Evolutionary conservation across 768 basidiomycete genomes (phyloP), one percentile per base, ranked within the genome.

Genomic region (Candolleomyces aberdarensis): DNA sequence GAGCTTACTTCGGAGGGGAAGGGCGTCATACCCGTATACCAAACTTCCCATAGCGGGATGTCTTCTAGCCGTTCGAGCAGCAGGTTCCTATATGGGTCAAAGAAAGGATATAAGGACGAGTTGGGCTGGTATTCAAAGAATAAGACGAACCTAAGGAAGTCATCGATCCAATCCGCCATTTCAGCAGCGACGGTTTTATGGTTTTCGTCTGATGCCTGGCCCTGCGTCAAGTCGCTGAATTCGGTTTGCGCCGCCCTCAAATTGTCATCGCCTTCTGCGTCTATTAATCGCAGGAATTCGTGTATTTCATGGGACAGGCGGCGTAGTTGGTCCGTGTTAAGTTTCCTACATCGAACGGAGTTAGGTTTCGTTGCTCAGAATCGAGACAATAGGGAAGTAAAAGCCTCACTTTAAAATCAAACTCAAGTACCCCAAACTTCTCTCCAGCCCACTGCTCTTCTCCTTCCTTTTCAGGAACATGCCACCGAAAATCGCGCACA

Each of bases 21-120:
- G 1, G 85, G 82, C 3, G 83, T 77, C 6, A 73, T 68, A 5
- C 88, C 87, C 0, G 86, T 91, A 60, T 86, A 90, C 89, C 89
- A 92, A 9, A 91, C 71, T 58, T 88, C 85, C 84, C 87, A 91
- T 31, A 92, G 71, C 14, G 73, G 70, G 2, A 71, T 61, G 5
- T 80, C 78, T 58, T 88, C 87, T 0, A 85, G 74, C 3, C 81
- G 76, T 14, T 88, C 63, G 10, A 53, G 15, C n/a, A 31, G 53
- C 54, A 62, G 48, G 39, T 62, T 40, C 44, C 55, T 48, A 57
- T 36, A 29, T 40, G 41, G 29, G 41, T 7, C 36, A 36, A 36
- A 36, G 6, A 36, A 36, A 36, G 11, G 11, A 5, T 36, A 6
- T 36, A 6, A 36, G 36, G 36, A 36, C 6, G 36, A 6, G 36